Base-by-base conservation (phyloP, 1,284 basidiomycete species). In the Ganoderma leucocontextum region DNA sequence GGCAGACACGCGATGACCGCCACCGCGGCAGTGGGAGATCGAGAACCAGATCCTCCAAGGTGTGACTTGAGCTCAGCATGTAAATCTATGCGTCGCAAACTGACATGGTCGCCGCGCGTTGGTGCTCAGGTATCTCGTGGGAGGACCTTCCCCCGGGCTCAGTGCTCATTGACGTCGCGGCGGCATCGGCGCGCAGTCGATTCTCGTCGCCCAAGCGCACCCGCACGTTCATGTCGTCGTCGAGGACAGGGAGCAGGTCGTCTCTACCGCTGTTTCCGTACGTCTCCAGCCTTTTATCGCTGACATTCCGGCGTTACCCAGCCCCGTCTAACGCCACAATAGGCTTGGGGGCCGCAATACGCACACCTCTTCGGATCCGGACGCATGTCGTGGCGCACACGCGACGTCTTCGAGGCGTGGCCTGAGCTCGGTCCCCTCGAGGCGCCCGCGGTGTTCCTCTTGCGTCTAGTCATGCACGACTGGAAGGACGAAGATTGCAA, bases 401-500 rank as follows among this genome's bases (percentile, higher is more conserved):
- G 92, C 68, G 89, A 91, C 78, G 91, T 92, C 74, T 91, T 92
- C 76, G 83, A 82, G 10, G 82, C 86, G 2, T 72, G 71, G 67
- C 60, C 61, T 22, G 55, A 66, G 33, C 58, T 64, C 35, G 49
- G 55, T 1, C 44, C 66, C 3, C 42, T 58, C 15, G 62, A 39
- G 38, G 38, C 62, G 1, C 72, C 73, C 2, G 83, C 88, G 0
- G 84, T 91, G 25, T 92, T 89, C 77, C 80, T 92, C 39, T 81
- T 92, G 44, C 87, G 90, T 13, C 87, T 89, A n/a, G 84, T 92
- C 55, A 79, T 90, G 59, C 91, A 92, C 74, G 90, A 92, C 75
- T 92, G 91, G 91, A 86, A 89, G 0, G 88, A 91, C 72, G 81
- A 81, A 4, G 72, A 78, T 8, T 70, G 60, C 33, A 47, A 61